Evolutionary conservation across 441 rosid genomes (phyloP).

Genomic region (Pelargonium cotyledonis): DNA sequence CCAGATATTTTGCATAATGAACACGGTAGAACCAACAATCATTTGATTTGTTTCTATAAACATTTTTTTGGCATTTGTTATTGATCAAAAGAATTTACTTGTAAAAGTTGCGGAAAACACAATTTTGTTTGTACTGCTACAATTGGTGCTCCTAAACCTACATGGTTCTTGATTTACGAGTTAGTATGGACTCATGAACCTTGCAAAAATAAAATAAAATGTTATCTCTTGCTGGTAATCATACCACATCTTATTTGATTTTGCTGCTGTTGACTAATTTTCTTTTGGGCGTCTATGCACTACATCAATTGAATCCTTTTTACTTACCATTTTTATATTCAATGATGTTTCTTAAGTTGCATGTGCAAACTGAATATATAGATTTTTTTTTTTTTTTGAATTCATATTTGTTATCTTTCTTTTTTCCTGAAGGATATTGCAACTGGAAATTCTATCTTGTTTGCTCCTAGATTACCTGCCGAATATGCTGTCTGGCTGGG

Average conservation of each 20-base stretch:
- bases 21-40: no score
- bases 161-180: neutral
- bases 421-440: slow-evolving; percentile 54
- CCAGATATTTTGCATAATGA: neutral
- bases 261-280: neutral
- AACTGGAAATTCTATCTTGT: slow-evolving; percentile 69
- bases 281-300: neutral
- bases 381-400: slow-evolving; percentile 1
- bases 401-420: neutral
- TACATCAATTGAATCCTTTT: neutral
- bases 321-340: neutral
- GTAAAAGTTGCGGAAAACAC: neutral
- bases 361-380: slow-evolving; percentile 8
- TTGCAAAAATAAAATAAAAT: neutral
- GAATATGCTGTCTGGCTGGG: slow-evolving; percentile 96
- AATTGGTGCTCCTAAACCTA: neutral
- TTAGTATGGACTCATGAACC: neutral
- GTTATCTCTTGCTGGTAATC: neutral
- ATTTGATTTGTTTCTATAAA: no score
- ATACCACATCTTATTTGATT: no score
- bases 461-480: slow-evolving; percentile 69
- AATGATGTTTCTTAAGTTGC: neutral
- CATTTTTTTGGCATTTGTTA: no score
- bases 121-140: no score
- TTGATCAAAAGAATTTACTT: neutral